Percentiles rank a stretch among this genome's conserved stretches.
Conservation (phyloP, 352 stramenopile species). For the Globisporangium emineosum region DNA sequence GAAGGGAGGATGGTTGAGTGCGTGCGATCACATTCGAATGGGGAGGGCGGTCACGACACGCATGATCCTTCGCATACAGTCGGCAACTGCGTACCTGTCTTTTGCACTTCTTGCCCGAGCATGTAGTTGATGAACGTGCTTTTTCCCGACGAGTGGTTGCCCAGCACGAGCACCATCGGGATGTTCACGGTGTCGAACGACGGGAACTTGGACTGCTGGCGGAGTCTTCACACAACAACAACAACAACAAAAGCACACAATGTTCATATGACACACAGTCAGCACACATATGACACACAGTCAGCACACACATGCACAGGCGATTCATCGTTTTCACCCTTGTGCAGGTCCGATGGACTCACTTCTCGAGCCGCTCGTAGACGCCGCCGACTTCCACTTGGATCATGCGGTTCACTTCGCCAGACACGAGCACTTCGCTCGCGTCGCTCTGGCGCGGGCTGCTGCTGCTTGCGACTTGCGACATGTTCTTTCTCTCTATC, state of each 20-base stretch:
- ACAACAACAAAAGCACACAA: neutral
- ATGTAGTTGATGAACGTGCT: slow-evolving; percentile 90
- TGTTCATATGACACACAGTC: neutral
- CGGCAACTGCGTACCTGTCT: slow-evolving; percentile 37
- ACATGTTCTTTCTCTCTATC: neutral
- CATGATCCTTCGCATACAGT: neutral
- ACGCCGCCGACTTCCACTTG: slow-evolving; percentile 66
- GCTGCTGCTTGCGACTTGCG: neutral
- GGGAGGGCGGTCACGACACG: neutral
- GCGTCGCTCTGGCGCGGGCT: slow-evolving; percentile 2
- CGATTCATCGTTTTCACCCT: neutral
- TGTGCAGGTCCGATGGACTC: slow-evolving; percentile 2
- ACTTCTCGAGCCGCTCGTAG: slow-evolving; percentile 66
- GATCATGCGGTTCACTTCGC: slow-evolving; percentile 86
- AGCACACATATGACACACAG: neutral
- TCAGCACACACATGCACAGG: neutral
- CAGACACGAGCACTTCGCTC: slow-evolving; percentile 42
- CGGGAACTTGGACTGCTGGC: slow-evolving; percentile 67
- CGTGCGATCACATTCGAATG: neutral
- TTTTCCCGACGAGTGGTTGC: slow-evolving; percentile 86
- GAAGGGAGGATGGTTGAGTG: neutral
- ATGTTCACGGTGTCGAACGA: slow-evolving; percentile 77
- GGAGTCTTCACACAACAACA: slow-evolving; percentile 43
- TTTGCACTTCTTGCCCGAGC: slow-evolving; percentile 78
- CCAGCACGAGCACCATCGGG: slow-evolving; percentile 82